Evolutionary conservation across 2,329 filamentous ascomycete species (phyloP), one percentile per base, ranked within the genome.

Genomic region (Cercospora beticola): DNA sequence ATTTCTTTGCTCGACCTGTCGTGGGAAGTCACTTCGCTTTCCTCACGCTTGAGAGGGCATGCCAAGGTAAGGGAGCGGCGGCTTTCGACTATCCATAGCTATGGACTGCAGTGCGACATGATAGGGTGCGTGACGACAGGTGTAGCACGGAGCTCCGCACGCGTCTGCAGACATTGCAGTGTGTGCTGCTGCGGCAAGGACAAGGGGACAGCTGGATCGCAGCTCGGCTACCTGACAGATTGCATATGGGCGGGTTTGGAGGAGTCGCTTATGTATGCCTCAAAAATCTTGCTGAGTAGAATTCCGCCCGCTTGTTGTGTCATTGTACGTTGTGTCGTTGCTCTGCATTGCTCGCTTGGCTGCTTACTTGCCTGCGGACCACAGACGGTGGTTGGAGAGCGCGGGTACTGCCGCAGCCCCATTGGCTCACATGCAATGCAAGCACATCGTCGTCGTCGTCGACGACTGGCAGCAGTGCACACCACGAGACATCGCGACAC

Each of bases 11-110:
- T 1, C 83, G 93, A 52, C 93, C 93, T 0, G 93, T 96, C 4
- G 89, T 94, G 16, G 93, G 93, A 14, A 92, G 91, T 0, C 92
- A 95, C 81, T 97, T 95, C 83, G 90, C 92, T 2, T 92, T 93
- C 76, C 82, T 97, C 77, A 90, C 92, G n/a, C 81, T 96, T 57
- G 90, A 93, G 80, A 86, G 90, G 74, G 92, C 92, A 26, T 96
- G 93, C 81, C 69, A 71, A 23, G 74, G 74, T 4, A 69, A 66
- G 31, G 72, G 46, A 12, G 65, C 49, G n/a, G 59, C 66, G 33
- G 70, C 69, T 1, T 74, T 74, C 57, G 59, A 67, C 21, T 74
- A 73, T 64, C 49, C 52, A 40, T 65, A 43, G 66, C 12, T 40
- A 36, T 23, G 43, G 36, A 46, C 31, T 49, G 59, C 33, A 46